Base-by-base conservation (phyloP, 1,284 basidiomycete genomes). In the Pseudozyma thailandica region DNA sequence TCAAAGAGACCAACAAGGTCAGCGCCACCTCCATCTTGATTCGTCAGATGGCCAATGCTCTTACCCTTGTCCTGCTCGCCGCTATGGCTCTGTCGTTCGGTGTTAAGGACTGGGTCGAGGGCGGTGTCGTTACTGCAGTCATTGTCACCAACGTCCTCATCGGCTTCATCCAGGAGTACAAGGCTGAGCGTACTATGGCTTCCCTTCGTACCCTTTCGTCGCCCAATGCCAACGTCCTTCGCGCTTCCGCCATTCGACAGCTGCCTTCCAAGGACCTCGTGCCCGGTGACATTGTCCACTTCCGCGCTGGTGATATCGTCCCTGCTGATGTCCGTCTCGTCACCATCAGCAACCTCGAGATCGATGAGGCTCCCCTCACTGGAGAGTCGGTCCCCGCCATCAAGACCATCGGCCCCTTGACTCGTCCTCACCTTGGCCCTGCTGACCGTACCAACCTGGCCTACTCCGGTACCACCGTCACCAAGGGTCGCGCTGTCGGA, bases 121-220 rank as follows among this genome's bases (percentile, higher is more conserved):
- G 87, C 20, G 88, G 86, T 51, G 89, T 90, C 48, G 88, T 89
- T 64, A 87, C 87, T n/a, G 88, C 86, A 7, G 86, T 90, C 41
- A 77, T 80, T 41, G 53, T 72, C 42, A 70, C 71, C 62, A 80
- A 80, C 46, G 71, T 78, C 25, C 58, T 65, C 53, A 75, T 80
- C 38, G 78, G 77, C 33, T 80, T 80, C 46, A 55, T 71, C 35
- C 78, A 80, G 50, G 78, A 80, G 59, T 78, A 72, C 52, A 75
- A 77, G 55, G 78, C 78, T 4, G 78, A 80, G 45, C 50, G 66
- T n/a, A 78, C 75, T 50, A 74, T 80, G 68, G 74, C 76, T 20
- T 78, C 76, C 23, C 69, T 80, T 6, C 78, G 76, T 31, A 57
- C 69, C 28, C 69, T 80, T 38, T 74, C 74, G 12, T 76, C 76